Conservation (phyloP, 805 yeast species). For the Yarrowia yakushimensis region DNA sequence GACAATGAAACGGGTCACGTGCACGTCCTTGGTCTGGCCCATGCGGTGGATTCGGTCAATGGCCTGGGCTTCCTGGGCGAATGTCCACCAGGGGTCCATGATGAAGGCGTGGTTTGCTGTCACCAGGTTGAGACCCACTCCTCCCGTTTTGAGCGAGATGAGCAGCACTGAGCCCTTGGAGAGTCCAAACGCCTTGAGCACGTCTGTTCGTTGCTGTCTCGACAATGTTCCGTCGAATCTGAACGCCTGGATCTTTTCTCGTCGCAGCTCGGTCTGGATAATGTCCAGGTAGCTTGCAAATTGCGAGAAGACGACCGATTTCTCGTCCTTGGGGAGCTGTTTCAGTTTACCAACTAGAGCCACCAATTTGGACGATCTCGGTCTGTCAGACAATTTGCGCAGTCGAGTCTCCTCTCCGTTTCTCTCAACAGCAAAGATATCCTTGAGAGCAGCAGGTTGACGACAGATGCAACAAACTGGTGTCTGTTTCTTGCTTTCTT, state of each 20-base stretch:
- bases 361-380: conserved; percentile 66
- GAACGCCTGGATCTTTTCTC: conserved; percentile 50
- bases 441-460: conserved; percentile 46
- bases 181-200: conserved; percentile 53
- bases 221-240: conserved; percentile 82
- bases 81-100: conserved; percentile 99
- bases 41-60: conserved; percentile 88
- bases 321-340: conserved; percentile 48
- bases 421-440: conserved; percentile 46
- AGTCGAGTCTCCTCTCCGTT: conserved; percentile 21
- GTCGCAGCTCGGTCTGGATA: conserved; percentile 57
- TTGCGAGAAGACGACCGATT: conserved; percentile 86
- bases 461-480: conserved; percentile 79
- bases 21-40: conserved; percentile 73
- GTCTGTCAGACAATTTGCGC: conserved; percentile 27
- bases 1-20: conserved; percentile 75
- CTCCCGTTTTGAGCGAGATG: conserved; percentile 85
- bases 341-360: conserved; percentile 62
- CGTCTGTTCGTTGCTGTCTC: conserved; percentile 58
- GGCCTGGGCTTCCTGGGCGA: conserved; percentile 86
- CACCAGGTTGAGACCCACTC: conserved; percentile 86
- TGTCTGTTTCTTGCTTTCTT: conserved; percentile 45
- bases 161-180: conserved; percentile 50
- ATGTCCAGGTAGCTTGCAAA: conserved; percentile 79
- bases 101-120: conserved; percentile 79